Conservation (phyloP, 306 rosid genomes). For the Mucuna pruriens region DNA sequence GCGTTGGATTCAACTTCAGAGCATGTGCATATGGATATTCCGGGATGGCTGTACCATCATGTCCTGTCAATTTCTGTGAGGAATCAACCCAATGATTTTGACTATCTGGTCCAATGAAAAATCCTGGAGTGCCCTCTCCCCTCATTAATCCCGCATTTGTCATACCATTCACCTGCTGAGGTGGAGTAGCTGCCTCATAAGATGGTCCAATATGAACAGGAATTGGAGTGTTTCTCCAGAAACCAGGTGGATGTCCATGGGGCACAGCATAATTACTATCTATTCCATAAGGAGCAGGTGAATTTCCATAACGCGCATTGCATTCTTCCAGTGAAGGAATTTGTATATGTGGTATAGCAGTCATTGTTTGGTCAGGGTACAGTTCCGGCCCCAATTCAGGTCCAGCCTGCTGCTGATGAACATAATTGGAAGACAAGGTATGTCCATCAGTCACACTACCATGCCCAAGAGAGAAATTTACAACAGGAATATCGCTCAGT, state of each 20-base stretch:
- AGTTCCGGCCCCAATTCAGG: slow-evolving; percentile 69
- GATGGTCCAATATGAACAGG: slow-evolving; percentile 64
- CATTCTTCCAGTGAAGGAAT: slow-evolving; percentile 70
- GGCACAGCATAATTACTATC: slow-evolving; percentile 62
- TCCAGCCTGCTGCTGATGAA: slow-evolving; percentile 60
- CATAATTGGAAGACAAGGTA: slow-evolving; percentile 52
- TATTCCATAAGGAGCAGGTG: slow-evolving; percentile 65
- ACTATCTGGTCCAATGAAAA: slow-evolving; percentile 61
- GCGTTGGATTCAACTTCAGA: slow-evolving; percentile 50
- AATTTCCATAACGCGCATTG: slow-evolving; percentile 63
- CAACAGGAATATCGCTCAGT: slow-evolving; percentile 64
- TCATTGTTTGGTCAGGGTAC: slow-evolving; percentile 71
- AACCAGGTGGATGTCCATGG: slow-evolving; percentile 63
- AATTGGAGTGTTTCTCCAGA: slow-evolving; percentile 70
- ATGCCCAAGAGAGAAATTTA: slow-evolving; percentile 63
- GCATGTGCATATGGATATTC: slow-evolving; percentile 63
- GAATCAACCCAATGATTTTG: slow-evolving; percentile 75
- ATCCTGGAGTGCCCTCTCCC: slow-evolving; percentile 73
- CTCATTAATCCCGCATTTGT: slow-evolving; percentile 62
- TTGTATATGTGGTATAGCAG: slow-evolving; percentile 55
- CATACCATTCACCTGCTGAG: slow-evolving; percentile 63
- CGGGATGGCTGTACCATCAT: slow-evolving; percentile 58
- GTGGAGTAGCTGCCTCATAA: slow-evolving; percentile 60
- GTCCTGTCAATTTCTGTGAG: slow-evolving; percentile 61
- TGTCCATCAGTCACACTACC: slow-evolving; percentile 62